phyloP scores from a whole-genome alignment of 352 stramenopile species.

The Phytophthora fragariaefolia region DNA sequence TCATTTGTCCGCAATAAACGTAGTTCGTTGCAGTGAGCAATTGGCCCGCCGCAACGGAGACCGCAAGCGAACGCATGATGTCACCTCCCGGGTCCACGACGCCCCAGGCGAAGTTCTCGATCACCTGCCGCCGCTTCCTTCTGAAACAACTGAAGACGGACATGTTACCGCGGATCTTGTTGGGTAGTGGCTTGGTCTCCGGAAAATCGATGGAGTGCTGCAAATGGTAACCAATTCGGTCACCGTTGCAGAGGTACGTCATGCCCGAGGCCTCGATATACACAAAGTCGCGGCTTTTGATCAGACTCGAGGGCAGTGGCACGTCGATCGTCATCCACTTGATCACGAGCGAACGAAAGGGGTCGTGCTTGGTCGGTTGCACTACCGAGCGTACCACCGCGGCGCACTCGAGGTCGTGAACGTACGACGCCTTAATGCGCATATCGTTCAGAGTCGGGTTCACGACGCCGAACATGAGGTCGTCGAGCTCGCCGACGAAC shows the following conservation, averaged over 20 bases:
- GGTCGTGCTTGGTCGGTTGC: constrained; percentile 28
- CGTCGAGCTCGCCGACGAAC: constrained; percentile 34
- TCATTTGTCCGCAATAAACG: constrained; percentile 60
- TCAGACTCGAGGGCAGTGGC: constrained; percentile 24
- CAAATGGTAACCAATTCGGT: constrained; percentile 45
- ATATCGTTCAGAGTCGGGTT: constrained; percentile 38
- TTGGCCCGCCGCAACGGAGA: constrained; percentile 30
- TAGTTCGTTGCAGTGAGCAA: constrained; percentile 42
- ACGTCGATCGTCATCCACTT: constrained; percentile 45
- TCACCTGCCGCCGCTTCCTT: constrained; percentile 37
- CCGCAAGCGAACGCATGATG: constrained; percentile 36
- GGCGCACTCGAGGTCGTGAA: constrained; percentile 27
- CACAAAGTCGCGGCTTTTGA: constrained; percentile 41
- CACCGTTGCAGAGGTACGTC: constrained; percentile 23
- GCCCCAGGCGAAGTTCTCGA: constrained; percentile 45
- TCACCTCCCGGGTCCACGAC: constrained; percentile 37
- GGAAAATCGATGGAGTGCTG: constrained; percentile 50
- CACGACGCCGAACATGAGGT: constrained; percentile 42
- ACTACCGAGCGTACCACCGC: constrained; percentile 30
- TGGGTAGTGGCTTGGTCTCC: constrained; percentile 39
- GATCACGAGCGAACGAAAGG: constrained; percentile 36
- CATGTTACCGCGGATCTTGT: constrained; percentile 42
- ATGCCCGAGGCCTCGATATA: constrained; percentile 44
- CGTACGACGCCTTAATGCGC: constrained; percentile 33
- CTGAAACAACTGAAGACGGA: constrained; percentile 54